Evolutionary conservation across 768 basidiomycete genomes (phyloP), one percentile per base, ranked within the genome.

Genomic region (Leucocoprinus birnbaumii): DNA sequence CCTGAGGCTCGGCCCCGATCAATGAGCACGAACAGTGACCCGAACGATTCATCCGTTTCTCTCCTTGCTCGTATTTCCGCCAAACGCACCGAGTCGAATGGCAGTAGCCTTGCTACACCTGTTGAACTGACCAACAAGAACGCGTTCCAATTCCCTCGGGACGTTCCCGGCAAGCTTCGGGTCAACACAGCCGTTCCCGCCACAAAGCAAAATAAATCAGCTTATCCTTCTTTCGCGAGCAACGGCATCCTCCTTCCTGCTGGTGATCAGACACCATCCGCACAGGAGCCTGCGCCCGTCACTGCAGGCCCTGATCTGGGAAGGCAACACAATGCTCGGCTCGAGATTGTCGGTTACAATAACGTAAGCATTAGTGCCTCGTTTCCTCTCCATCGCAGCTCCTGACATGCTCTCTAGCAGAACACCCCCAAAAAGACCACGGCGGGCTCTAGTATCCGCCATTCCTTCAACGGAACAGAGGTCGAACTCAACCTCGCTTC

Each of bases 251-350:
- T 87, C 40, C 68, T 84, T 51, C 79, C 80, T 18, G 71, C 82
- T 13, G 76, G 78, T 44, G 87, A 88, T 43, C 83, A 82, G 47
- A 68, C 79, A 24, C 70, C 80, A 18, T 76, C 80, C 56, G n/a
- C 13, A 6, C 83, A 87, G 66, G 88, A 87, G 19, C 89, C 89
- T 54, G 86, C 84, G 47, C 91, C 90, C 34, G 80, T 90, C 58
- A 93, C 90, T 55, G 90, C 90, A 55, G 91, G 89, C 48, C 91
- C 90, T 59, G 90, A 92, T 70, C 75, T 93, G 42, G 90, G 91
- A 62, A 78, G 91, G 62, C 87, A 90, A 63, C 85, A 82, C 63
- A 79, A 79, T 60, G 80, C 84, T 19, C 79, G 89, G 40, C 66
- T 84, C 61, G 89, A 88, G 65, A 90, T 89, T 62, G 85, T 90